phyloP scores from a whole-genome alignment of 2,329 filamentous ascomycete genomes.

The Claviceps fusiformis region DNA sequence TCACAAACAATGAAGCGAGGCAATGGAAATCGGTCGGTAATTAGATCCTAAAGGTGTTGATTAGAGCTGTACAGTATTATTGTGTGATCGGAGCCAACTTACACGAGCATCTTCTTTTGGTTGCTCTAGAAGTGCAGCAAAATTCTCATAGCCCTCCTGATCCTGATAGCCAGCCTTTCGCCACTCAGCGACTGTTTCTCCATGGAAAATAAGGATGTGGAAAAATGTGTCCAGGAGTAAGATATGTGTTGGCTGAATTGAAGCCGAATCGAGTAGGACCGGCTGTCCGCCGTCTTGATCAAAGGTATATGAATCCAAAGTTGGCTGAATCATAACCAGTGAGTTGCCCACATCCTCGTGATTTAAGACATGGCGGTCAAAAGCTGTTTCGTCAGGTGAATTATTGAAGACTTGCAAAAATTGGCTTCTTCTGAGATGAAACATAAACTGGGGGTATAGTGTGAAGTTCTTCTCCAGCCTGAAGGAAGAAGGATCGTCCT shows the following conservation, averaged over 20 bases:
- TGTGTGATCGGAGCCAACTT: conserved; percentile 22
- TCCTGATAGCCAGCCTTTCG: conserved; percentile 96
- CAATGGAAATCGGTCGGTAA: conserved; percentile 94
- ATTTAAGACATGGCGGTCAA: conserved; percentile 92
- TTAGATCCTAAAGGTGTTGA: conserved; percentile 57
- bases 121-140: conserved; percentile 72
- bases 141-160: conserved; percentile 96
- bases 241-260: conserved; percentile 87
- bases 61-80: conserved; percentile 1
- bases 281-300: conserved; percentile 87
- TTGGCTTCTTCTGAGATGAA: conserved; percentile 90
- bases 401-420: conserved; percentile 99
- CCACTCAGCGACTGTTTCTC: conserved; percentile 96
- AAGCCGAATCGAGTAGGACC: conserved; percentile 90
- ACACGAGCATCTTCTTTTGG: conserved; percentile 95
- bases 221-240: conserved; percentile 97
- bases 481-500: conserved; percentile 96
- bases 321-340: conserved; percentile 97
- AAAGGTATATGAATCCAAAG: conserved; percentile 91
- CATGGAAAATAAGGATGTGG: conserved; percentile 98
- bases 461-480: conserved; percentile 97
- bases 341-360: conserved; percentile 96
- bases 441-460: conserved; percentile 98
- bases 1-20: conserved; percentile 98
- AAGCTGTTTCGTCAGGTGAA: conserved; percentile 97